A percentile compares a stretch with the other conserved stretches of the same genome.
Conservation (phyloP, 2,329 filamentous ascomycete species). For the Pseudogymnoascus verrucosus region DNA sequence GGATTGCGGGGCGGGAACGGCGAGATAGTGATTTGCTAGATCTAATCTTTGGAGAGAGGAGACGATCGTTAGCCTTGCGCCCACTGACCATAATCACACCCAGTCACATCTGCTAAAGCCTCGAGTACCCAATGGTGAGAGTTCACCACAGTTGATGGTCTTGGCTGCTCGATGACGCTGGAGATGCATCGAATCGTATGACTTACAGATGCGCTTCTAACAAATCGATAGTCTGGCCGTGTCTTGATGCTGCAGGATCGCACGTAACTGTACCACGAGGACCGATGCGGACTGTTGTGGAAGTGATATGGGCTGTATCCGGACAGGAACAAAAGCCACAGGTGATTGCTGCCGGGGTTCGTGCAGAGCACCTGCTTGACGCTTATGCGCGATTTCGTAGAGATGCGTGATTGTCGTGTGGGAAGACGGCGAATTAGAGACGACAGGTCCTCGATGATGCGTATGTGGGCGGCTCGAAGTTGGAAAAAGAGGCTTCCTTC, state of each 20-base stretch:
- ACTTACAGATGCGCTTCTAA: constrained; percentile 4
- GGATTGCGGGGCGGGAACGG: constrained; percentile 7
- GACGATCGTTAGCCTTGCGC: neutral
- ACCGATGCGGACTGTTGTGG: neutral
- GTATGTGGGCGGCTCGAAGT: neutral
- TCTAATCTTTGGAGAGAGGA: constrained; percentile 1
- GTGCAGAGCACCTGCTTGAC: neutral
- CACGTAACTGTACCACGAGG: neutral
- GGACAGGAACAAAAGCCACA: neutral
- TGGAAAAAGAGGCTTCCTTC: neutral
- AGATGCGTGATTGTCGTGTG: neutral
- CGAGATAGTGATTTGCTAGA: neutral
- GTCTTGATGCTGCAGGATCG: neutral
- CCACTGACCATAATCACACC: neutral
- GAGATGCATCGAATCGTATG: neutral
- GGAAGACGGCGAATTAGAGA: constrained; percentile 3
- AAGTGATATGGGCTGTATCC: neutral
- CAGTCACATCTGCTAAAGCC: neutral
- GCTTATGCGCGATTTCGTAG: constrained; percentile 1
- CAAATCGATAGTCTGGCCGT: neutral
- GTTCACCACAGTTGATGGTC: neutral
- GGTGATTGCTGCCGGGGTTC: neutral
- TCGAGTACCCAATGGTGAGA: neutral
- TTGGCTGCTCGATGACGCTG: neutral
- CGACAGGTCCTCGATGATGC: neutral